Evolutionary conservation across 495 filamentous ascomycete species (phyloP), one percentile per base, ranked within the genome.

Genomic region (Clavariopsis aquatica): DNA sequence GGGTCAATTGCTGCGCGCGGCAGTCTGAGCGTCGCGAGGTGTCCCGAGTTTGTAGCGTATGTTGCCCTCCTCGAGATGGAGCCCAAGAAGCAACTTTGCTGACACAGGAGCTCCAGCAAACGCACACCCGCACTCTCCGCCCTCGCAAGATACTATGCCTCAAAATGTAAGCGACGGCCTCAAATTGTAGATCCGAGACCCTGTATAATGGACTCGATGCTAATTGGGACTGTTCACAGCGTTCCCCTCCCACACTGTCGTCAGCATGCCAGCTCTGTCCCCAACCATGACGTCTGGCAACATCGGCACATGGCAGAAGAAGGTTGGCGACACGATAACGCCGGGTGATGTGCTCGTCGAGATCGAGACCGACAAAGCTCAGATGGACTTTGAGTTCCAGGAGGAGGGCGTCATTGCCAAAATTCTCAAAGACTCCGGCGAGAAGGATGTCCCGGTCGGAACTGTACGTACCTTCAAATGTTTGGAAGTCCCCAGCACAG

Each of bases 301-400:
- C 79, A 96, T 99, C 78, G 95, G 95, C 65, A 83, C 89, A 55
- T 99, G 95, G 95, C 89, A 97, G 80, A 98, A 97, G 85, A 92
- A 96, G 80, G 82, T 86, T 71, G 95, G 95, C 74, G 95, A 99
- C 76, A 72, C 79, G 56, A 87, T 99, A 73, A 77, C 84, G 60
- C 92, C 95, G 49, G 95, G 95, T 73, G 95, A 99, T 78, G 93
- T 98, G n/a, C 79, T 99, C 62, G 95, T 98, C 28, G 95, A 99
- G 82, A 98, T 99, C 74, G 95, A 99, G 82, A 99, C 95, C 73
- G 95, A 99, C 78, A 99, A 99, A 83, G 95, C 95, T 45, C 95
- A 99, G 78, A 99, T 99, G 95, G 95, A 99, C 82, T 99, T 99
- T 72, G 95, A 99, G 78, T 99, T 95, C 78, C 95, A 99, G 78